These are phyloP conservation scores for Prunus mira DNA, from an alignment of 306 rosid species.

Conservation along the genomic window DNA sequence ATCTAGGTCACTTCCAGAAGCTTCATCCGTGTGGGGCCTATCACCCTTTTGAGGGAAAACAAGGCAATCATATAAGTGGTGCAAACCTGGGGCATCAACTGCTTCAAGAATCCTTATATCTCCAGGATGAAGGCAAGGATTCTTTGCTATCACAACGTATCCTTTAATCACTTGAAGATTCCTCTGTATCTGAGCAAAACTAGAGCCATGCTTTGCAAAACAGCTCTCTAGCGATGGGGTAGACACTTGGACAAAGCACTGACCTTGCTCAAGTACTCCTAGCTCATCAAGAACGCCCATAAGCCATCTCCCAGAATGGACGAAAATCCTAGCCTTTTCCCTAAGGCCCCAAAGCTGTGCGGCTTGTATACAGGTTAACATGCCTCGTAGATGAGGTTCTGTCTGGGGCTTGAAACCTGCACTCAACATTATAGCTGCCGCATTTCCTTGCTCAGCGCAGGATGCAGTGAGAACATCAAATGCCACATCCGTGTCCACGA, in stretches of 20 bases:
- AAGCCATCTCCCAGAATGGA: slow-evolving; percentile 77
- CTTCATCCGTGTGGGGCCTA: slow-evolving; percentile 88
- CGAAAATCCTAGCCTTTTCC: slow-evolving; percentile 85
- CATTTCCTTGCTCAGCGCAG: slow-evolving; percentile 81
- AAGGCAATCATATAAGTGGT: slow-evolving; percentile 77
- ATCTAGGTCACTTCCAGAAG: slow-evolving; percentile 96
- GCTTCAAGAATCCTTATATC: slow-evolving; percentile 84
- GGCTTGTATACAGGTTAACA: slow-evolving; percentile 69
- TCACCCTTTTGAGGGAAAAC: slow-evolving; percentile 91
- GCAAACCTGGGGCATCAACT: slow-evolving; percentile 70
- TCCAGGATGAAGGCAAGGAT: slow-evolving; percentile 96
- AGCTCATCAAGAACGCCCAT: slow-evolving; percentile 85
- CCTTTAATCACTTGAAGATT: slow-evolving; percentile 59
- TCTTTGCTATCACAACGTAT: slow-evolving; percentile 68
- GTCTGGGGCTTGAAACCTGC: slow-evolving; percentile 76
- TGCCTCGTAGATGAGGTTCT: slow-evolving; percentile 91
- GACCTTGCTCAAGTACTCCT: slow-evolving; percentile 70
- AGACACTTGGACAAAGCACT: slow-evolving; percentile 81
- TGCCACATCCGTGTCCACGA: slow-evolving; percentile 57
- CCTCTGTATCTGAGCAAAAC: slow-evolving; percentile 46
- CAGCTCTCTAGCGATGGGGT: slow-evolving; percentile 66
- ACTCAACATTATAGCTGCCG: slow-evolving; percentile 87
- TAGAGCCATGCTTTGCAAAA: slow-evolving; percentile 83
- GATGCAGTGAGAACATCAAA: slow-evolving; percentile 74
- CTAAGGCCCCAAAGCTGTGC: slow-evolving; percentile 83